These are phyloP conservation scores for Phytophthora colocasiae DNA, from an alignment of 352 stramenopile species.

Conservation along the genomic window DNA sequence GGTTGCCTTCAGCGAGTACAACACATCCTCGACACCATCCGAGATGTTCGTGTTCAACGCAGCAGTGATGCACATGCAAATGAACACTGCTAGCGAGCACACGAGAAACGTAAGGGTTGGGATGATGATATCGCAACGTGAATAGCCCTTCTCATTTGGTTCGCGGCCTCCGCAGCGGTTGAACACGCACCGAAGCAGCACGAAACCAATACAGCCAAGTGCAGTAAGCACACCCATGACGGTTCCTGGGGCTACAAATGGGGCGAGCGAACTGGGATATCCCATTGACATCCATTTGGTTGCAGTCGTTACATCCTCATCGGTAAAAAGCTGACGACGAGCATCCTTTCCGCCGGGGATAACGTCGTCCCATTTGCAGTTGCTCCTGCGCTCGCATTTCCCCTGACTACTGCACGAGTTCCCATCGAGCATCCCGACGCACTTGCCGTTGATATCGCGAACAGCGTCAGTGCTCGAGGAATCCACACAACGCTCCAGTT, in stretches of 20 bases:
- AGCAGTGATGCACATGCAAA: conserved; percentile 77
- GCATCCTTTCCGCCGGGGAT: conserved; percentile 40
- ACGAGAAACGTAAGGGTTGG: conserved; percentile 67
- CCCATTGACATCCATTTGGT: conserved; percentile 71
- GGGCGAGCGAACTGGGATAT: conserved; percentile 73
- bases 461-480: conserved; percentile 54
- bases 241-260: conserved; percentile 75
- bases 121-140: conserved; percentile 78
- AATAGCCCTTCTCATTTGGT: conserved; percentile 79
- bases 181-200: conserved; percentile 79
- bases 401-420: conserved; percentile 67
- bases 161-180: conserved; percentile 83
- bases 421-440: conserved; percentile 54
- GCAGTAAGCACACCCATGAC: conserved; percentile 75
- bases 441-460: conserved; percentile 58
- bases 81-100: conserved; percentile 79
- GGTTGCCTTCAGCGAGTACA: conserved; percentile 74
- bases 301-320: conserved; percentile 58
- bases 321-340: conserved; percentile 64
- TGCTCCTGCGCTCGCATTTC: conserved; percentile 74
- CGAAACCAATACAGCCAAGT: conserved; percentile 61
- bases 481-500: conserved; percentile 71
- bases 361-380: conserved; percentile 85
- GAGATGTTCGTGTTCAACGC: conserved; percentile 87
- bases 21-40: conserved; percentile 60